Conservation (phyloP, 2,329 filamentous ascomycete genomes). For the Xylariomycetidae sp. region DNA sequence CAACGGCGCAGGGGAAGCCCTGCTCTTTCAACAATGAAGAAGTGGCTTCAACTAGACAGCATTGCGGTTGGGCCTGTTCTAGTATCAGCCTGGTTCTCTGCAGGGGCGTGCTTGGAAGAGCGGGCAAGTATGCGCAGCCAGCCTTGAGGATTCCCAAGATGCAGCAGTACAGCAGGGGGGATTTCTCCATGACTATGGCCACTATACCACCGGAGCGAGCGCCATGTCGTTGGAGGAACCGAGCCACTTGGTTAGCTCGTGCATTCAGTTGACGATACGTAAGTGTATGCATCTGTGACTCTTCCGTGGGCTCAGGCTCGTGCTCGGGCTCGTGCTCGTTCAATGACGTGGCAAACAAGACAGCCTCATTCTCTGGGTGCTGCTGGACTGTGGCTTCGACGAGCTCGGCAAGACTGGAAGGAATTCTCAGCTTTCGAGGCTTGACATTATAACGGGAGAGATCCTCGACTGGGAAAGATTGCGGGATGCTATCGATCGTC, state of each 20-base stretch:
- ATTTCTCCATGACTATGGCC: slow-evolving; percentile 76
- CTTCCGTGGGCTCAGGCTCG: too few relatives aligned
- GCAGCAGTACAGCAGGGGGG: slow-evolving; percentile 61
- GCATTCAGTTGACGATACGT: slow-evolving; percentile 61
- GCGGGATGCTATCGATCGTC: slow-evolving; percentile 17
- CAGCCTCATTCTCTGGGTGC: slow-evolving; percentile 50
- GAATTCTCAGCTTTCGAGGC: slow-evolving; percentile 26
- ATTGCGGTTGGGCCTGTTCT: slow-evolving; percentile 45
- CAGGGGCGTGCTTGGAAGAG: slow-evolving; percentile 64
- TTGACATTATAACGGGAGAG: slow-evolving; percentile 45
- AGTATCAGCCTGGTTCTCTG: slow-evolving; percentile 58
- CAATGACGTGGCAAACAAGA: slow-evolving; percentile 56
- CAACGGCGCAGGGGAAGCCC: slow-evolving; percentile 12
- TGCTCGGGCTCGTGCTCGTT: slow-evolving; percentile 27
- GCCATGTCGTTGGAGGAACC: slow-evolving; percentile 42
- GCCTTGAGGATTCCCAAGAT: slow-evolving; percentile 71
- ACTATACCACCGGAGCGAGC: slow-evolving; percentile 51
- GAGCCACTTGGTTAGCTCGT: slow-evolving; percentile 58
- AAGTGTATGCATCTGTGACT: too few relatives aligned
- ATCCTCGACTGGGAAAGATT: slow-evolving; percentile 23
- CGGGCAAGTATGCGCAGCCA: slow-evolving; percentile 73
- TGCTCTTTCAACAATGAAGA: slow-evolving; percentile 13
- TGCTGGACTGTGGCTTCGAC: slow-evolving; percentile 48
- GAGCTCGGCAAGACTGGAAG: slow-evolving; percentile 40
- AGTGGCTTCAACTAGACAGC: slow-evolving; percentile 36